Conservation (phyloP, 179 eudicot species). For the Silene coronaria region DNA sequence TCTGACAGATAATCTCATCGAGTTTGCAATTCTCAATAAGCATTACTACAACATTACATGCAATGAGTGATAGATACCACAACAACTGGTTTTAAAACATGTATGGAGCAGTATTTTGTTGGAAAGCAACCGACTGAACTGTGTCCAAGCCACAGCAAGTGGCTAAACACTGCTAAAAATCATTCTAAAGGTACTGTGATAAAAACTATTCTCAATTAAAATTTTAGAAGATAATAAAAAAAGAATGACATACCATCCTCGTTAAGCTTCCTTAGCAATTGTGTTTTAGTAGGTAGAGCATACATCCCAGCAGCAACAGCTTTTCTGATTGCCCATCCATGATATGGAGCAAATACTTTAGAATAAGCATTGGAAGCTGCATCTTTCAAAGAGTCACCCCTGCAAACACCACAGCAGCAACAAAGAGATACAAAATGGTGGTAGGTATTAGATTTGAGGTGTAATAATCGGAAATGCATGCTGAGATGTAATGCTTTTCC, state of each 20-base stretch:
- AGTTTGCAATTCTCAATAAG: too few relatives aligned
- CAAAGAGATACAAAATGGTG: neutral
- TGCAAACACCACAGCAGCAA: constrained; percentile 14
- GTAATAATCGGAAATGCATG: neutral
- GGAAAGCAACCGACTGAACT: neutral
- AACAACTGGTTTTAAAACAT: too few relatives aligned
- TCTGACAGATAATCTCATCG: too few relatives aligned
- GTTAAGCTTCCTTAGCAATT: constrained; percentile 65
- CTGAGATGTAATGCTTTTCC: neutral
- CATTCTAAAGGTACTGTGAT: neutral
- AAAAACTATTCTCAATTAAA: constrained; percentile 1
- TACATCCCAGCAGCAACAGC: constrained; percentile 97
- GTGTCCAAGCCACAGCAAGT: neutral
- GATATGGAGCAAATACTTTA: constrained; percentile 86
- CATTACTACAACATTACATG: too few relatives aligned
- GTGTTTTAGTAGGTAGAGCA: constrained; percentile 75
- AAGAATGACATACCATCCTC: constrained; percentile 67
- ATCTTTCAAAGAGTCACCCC: constrained; percentile 68
- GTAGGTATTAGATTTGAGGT: too few relatives aligned
- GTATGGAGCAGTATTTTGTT: neutral
- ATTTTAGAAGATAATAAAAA: neutral
- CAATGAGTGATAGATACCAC: too few relatives aligned
- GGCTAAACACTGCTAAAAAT: neutral
- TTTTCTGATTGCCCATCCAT: constrained; percentile 94
- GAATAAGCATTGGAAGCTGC: constrained; percentile 82